These are phyloP conservation scores for Leucocoprinus birnbaumii DNA, from an alignment of 768 basidiomycete species.

Conservation along the genomic window DNA sequence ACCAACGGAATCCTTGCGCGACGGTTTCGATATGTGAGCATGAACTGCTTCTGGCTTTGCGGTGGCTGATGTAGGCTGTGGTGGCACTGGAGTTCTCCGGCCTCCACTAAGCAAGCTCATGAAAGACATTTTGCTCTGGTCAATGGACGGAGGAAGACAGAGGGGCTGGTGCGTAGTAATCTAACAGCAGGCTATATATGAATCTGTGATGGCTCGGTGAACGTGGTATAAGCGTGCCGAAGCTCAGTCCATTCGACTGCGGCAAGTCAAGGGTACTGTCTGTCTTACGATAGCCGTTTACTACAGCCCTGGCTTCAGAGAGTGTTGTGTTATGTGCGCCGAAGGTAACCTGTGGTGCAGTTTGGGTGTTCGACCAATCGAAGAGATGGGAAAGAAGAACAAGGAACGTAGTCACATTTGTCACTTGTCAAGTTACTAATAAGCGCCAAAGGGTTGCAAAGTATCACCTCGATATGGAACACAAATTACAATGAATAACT, in stretches of 20 bases:
- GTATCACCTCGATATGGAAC: too few relatives aligned
- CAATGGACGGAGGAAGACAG: not conserved
- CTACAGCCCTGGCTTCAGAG: too few relatives aligned
- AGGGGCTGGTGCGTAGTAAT: not conserved
- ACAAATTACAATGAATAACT: too few relatives aligned
- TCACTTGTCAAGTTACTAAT: too few relatives aligned
- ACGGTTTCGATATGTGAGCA: conserved; percentile 5
- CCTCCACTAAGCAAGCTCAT: conserved; percentile 3
- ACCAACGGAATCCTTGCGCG: conserved; percentile 1
- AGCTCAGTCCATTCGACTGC: not conserved
- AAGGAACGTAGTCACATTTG: too few relatives aligned
- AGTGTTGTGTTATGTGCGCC: too few relatives aligned
- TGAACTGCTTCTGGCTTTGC: conserved; percentile 5
- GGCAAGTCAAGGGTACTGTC: not conserved
- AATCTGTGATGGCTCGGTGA: not conserved
- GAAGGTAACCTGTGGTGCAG: too few relatives aligned
- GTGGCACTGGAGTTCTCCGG: not conserved
- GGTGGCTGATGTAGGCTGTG: not conserved
- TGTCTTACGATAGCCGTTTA: too few relatives aligned
- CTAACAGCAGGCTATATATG: not conserved
- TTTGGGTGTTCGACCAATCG: too few relatives aligned
- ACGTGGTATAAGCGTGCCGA: not conserved
- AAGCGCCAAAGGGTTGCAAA: too few relatives aligned
- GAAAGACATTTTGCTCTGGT: conserved; percentile 4
- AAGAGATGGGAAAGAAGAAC: too few relatives aligned